A percentile compares a stretch with the other conserved stretches of the same genome.
Conservation (phyloP, 2,329 filamentous ascomycete genomes). For the Epicoccum nigrum region DNA sequence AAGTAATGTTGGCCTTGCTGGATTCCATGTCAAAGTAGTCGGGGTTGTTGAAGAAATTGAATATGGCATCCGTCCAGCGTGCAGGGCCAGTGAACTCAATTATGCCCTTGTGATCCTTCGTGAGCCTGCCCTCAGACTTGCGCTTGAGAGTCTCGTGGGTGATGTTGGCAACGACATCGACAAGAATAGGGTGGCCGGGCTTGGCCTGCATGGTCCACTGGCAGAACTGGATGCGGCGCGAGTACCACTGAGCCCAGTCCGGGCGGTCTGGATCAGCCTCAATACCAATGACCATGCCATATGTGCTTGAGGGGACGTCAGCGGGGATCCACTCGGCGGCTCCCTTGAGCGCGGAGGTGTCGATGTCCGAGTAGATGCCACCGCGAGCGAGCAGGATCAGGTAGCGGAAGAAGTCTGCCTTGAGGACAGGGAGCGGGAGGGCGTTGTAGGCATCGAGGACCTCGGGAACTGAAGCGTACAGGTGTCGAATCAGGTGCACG, state of each 20-base stretch:
- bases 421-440: constrained; percentile 59
- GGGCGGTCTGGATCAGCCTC: constrained; percentile 92
- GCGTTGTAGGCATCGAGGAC: constrained; percentile 58
- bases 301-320: constrained; percentile 73
- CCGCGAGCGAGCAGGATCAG: constrained; percentile 76
- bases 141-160: constrained; percentile 79
- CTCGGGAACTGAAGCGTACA: constrained; percentile 74
- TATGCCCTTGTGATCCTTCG: constrained; percentile 72
- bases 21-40: constrained; percentile 82
- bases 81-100: constrained; percentile 95
- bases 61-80: constrained; percentile 90
- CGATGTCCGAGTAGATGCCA: constrained; percentile 81
- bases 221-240: constrained; percentile 94
- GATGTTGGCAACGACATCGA: constrained; percentile 85
- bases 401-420: constrained; percentile 72
- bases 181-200: constrained; percentile 87
- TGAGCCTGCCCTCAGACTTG: constrained; percentile 71
- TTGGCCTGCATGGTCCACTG: constrained; percentile 99
- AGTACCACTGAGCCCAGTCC: constrained; percentile 97
- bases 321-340: constrained; percentile 87
- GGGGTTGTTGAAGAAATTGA: constrained; percentile 91
- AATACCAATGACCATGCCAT: constrained; percentile 91
- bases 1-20: constrained; percentile 77
- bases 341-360: constrained; percentile 83
- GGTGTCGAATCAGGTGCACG: constrained; percentile 77